Base-by-base conservation (phyloP, 2,329 filamentous ascomycete genomes). In the Xylaria sp. region DNA sequence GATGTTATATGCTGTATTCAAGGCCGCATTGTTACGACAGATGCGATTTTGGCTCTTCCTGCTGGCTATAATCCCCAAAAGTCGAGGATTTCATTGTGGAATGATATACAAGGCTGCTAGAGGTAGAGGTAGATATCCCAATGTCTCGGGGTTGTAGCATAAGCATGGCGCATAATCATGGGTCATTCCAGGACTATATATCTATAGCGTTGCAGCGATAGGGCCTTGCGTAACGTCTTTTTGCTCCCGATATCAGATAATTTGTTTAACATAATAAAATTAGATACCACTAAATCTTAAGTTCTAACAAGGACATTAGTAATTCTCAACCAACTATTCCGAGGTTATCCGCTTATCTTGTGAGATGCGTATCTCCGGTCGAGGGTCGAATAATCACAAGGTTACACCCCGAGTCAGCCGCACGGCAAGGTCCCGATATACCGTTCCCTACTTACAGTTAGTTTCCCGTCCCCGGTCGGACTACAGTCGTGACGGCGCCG, bases 21-120 rank as follows among this genome's bases (percentile, higher is more conserved):
- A 38, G 17, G 37, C 44, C 38, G 47, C 31, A 46, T 41, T 21
- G 27, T 47, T 33, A 46, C 38, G 40, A 51, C 17, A 37, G 49
- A 58, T 58, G 51, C 40, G 54, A 56, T 51, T 58, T 54, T 38
- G 19, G 49, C 27, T 47, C 44, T 21, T 47, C 6, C 37, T 19
- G 47, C 53, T 54, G 51, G 55, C 59, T 60, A 54, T 15, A 58
- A 21, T 44, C 37, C 53, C 46, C 52, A 21, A 37, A 63, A 33
- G 54, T 55, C 47, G 33, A 65, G 49, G 25, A 57, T 60, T 53
- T 63, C 55, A 60, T 60, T 63, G 9, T n/a, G 60, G 54, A 60
- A 66, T 64, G 61, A 53, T 62, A 52, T 48, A 64, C 48, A 56
- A 58, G 51, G 58, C 47, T 62, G 29, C 54, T 66, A 66, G 61